Percentiles rank a stretch among this genome's conserved stretches.
These are phyloP conservation scores for Wallemia hederae DNA, from an alignment of 1,284 basidiomycete species.

Conservation along the genomic window DNA sequence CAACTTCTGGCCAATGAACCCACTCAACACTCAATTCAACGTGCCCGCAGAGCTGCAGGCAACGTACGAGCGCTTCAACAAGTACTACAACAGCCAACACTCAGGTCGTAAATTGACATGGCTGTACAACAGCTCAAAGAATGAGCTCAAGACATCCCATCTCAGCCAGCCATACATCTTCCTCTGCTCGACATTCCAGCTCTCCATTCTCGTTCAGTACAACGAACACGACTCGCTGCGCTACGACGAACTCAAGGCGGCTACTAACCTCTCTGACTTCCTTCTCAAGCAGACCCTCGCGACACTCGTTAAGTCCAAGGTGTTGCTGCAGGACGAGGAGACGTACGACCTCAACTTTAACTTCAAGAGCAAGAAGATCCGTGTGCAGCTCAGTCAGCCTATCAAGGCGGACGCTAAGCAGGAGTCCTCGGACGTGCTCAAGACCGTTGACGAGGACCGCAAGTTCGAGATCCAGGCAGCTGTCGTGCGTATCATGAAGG, in stretches of 20 bases:
- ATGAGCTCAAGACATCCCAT: conserved; percentile 78
- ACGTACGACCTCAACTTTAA: conserved; percentile 79
- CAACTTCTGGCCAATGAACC: conserved; percentile 81
- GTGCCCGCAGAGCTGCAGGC: conserved; percentile 64
- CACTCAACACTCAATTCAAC: conserved; percentile 54
- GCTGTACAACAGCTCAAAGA: conserved; percentile 94
- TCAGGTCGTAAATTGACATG: conserved; percentile 84
- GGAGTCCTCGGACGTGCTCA: conserved; percentile 66
- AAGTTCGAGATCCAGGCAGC: conserved; percentile 93
- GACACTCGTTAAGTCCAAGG: conserved; percentile 62
- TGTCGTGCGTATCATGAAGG: conserved; percentile 96
- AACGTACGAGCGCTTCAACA: conserved; percentile 70
- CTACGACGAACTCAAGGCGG: conserved; percentile 45
- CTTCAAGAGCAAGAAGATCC: conserved; percentile 87
- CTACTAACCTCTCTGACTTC: conserved; percentile 58
- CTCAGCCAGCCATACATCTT: conserved; percentile 81
- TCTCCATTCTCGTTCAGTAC: conserved; percentile 78
- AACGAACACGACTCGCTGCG: conserved; percentile 65
- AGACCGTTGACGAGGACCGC: conserved; percentile 88
- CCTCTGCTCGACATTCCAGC: conserved; percentile 84
- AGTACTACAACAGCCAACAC: conserved; percentile 82
- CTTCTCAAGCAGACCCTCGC: conserved; percentile 55
- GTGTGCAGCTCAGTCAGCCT: conserved; percentile 73
- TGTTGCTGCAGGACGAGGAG: conserved; percentile 49
- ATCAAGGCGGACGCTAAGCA: conserved; percentile 85